Evolutionary conservation across 2,329 filamentous ascomycete species (phyloP), one percentile per base, ranked within the genome.

Genomic region (Fusarium coicis): DNA sequence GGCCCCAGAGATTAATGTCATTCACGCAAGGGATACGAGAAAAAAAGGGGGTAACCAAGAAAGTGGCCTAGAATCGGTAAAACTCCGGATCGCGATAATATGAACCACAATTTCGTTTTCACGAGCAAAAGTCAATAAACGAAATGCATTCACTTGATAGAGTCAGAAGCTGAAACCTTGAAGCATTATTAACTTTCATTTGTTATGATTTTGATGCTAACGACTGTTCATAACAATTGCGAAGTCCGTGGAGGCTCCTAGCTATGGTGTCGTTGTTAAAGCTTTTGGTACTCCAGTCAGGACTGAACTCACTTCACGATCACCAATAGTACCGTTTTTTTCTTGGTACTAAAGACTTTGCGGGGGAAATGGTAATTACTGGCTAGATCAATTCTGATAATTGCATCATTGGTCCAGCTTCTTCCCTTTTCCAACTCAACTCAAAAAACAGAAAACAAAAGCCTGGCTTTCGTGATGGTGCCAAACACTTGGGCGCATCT

Each of bases 321-420:
- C 23, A 28, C 18, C 18, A 21, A 26, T 19, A 10, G 28, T 3
- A 28, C 15, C 18, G 6, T 28, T 14, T 10, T 46, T 19, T 2
- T 4, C 12, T 28, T 28, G 18, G 18, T 7, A 21, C 12, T 4
- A 15, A 21, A 21, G 5, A 12, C 10, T n/a, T n/a, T 12, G 7
- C 21, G 7, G 2, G 14, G 6, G 7, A 50, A 21, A 36, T 10
- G 2, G 5, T 14, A 26, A 19, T 26, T 26, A 7, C 2, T 19
- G 15, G 6, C 8, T 34, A 10, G 10, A 36, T 19, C 5, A 7
- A 26, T 3, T 36, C 16, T 23, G 2, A 5, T 2, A 14, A 8
- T 14, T 26, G n/a, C 7, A 23, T 52, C 4, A 0, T 26, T 11
- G 11, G 1, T 8, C 3, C 1, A 26, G 26, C 10, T 15, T 10